phyloP scores from a whole-genome alignment of 2,329 filamentous ascomycete genomes.

The Ceratocystiopsis brevicomis region DNA sequence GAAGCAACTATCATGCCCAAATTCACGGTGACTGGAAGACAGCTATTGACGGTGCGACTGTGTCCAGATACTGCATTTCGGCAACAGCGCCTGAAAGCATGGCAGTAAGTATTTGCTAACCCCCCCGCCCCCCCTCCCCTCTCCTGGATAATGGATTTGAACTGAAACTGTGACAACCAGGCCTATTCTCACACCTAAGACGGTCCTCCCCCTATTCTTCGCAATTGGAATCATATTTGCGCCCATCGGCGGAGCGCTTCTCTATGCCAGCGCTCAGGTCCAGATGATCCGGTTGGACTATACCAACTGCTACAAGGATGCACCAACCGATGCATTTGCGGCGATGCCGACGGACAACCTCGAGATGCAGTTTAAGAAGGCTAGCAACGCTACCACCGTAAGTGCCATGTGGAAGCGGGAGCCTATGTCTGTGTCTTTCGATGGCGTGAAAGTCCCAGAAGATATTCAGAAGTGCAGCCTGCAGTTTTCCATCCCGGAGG shows the following conservation, averaged over 20 bases:
- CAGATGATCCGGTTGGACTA: conserved; percentile 88
- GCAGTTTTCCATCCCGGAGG: conserved; percentile 60
- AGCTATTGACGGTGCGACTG: too few species aligned
- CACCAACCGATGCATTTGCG: conserved; percentile 22
- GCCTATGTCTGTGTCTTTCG: conserved; percentile 22
- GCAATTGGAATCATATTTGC: conserved; percentile 80
- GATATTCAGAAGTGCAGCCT: conserved; percentile 43
- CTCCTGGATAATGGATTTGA: not conserved
- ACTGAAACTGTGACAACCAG: conserved; percentile 23
- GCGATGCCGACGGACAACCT: conserved; percentile 42
- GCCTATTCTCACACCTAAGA: conserved; percentile 89
- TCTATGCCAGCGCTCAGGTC: conserved; percentile 72
- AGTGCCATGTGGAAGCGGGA: conserved; percentile 22
- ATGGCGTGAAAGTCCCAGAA: conserved; percentile 18
- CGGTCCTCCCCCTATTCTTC: conserved; percentile 81
- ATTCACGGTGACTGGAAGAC: too few species aligned
- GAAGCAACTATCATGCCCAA: too few species aligned
- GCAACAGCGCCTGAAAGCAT: conserved; percentile 93
- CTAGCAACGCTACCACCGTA: conserved; percentile 19
- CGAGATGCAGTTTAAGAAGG: conserved; percentile 51
- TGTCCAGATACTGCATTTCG: conserved; percentile 75
- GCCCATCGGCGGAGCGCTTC: conserved; percentile 68
- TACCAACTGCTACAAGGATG: conserved; percentile 48
- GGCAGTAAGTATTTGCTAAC: conserved; percentile 53
- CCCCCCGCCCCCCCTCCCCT: not conserved